A percentile compares a stretch with the other conserved stretches of the same genome.
Conservation (phyloP, 257 asterid genomes). For the Marsdenia floribunda region DNA sequence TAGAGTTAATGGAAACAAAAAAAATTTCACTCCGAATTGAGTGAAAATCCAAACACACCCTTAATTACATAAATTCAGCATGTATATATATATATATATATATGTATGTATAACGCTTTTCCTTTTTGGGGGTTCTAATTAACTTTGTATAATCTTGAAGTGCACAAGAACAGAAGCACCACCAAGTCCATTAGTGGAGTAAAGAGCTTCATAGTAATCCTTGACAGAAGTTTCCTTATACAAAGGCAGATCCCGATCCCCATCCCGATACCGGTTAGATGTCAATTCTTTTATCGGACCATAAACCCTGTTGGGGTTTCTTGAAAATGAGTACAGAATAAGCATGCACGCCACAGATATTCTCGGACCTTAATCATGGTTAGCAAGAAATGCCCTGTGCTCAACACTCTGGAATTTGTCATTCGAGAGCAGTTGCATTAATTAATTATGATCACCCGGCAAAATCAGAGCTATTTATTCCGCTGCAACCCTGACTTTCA, state of each 20-base stretch:
- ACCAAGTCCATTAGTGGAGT: neutral
- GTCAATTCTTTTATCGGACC: slow-evolving; percentile 64
- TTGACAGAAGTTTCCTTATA: slow-evolving; percentile 40
- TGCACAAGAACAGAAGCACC: neutral
- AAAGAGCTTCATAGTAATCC: slow-evolving; percentile 26
- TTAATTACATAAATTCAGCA: too few species aligned
- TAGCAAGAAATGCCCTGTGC: too few species aligned
- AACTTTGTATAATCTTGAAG: neutral
- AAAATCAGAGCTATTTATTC: neutral
- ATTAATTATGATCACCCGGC: neutral
- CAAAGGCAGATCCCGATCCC: slow-evolving; percentile 33
- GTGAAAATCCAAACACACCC: too few species aligned
- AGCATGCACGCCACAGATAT: slow-evolving; percentile 58
- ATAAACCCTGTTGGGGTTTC: slow-evolving; percentile 23
- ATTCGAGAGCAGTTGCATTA: slow-evolving; percentile 53
- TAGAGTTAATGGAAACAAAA: too few species aligned
- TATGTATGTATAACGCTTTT: neutral
- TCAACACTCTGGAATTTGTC: too few species aligned
- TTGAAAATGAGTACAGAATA: slow-evolving; percentile 41
- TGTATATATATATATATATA: too few species aligned
- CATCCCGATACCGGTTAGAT: too few species aligned
- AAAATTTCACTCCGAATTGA: too few species aligned
- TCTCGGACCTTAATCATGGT: slow-evolving; percentile 41
- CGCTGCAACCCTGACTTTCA: neutral
- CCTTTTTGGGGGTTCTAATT: neutral